Base-by-base conservation (phyloP, 2,329 filamentous ascomycete species). In the Exserohilum rostratum region DNA sequence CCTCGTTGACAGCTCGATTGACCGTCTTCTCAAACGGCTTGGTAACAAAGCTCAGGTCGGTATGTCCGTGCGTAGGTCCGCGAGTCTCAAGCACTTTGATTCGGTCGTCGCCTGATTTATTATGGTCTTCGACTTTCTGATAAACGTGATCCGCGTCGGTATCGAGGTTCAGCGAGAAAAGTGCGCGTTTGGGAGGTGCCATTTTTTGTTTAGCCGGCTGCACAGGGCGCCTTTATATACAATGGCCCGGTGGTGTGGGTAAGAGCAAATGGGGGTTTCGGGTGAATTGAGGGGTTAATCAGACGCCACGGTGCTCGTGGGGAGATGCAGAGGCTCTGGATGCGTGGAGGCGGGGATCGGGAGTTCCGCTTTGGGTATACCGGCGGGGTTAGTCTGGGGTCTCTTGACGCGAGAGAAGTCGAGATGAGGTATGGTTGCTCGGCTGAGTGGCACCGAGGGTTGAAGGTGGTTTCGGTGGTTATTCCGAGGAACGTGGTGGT, bases 151-250 rank as follows among this genome's bases (percentile, higher is more conserved):
- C 70, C 20, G 72, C 65, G 62, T 78, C 68, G 17, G 74, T 76
- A 51, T 75, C 69, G 55, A 78, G 63, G 47, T 75, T 76, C 11
- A 77, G 71, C 0, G 71, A 72, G 58, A 77, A 70, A 49, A 77
- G 50, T 3, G 69, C 66, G 54, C 71, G 69, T 46, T 72, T 73
- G 9, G 67, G 65, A 27, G 65, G 54, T 43, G 58, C 49, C 65
- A 66, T 68, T 54, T 48, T 46, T 25, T 17, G 13, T 20, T 17
- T 27, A n/a, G 20, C 43, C 17, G 38, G 13, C 20, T 18, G 31
- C 43, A 12, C 31, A 13, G 20, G 30, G 25, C 3, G 13, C 9
- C 12, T 25, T 27, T 46, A 34, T 46, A 46, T 46, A 35, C 5
- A n/a, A 4, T 10, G 5, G 27, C 5, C 13, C 15, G 17, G 27